Conservation (phyloP, 257 asterid genomes). For the Fraxinus pennsylvanica region DNA sequence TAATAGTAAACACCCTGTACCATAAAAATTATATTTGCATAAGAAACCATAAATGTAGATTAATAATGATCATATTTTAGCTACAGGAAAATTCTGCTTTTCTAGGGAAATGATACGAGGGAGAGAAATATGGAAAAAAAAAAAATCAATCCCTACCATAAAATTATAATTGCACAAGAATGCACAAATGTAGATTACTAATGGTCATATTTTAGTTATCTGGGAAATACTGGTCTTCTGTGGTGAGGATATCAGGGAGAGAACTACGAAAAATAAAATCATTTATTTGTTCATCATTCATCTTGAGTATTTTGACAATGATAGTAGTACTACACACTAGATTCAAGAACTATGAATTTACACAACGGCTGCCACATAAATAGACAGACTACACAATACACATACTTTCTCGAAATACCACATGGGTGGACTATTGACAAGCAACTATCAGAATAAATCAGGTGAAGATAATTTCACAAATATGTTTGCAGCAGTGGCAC, state of each 20-base stretch:
- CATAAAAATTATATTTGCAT: constrained; percentile 50
- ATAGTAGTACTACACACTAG: not conserved
- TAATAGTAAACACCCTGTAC: constrained; percentile 99
- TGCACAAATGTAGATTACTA: constrained; percentile 29
- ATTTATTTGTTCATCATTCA: not conserved
- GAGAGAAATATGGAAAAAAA: constrained; percentile 1
- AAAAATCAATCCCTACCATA: constrained; percentile 54
- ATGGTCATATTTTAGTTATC: constrained; percentile 19
- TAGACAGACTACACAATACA: not conserved
- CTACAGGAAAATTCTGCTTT: constrained; percentile 23
- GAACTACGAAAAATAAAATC: not conserved
- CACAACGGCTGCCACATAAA: constrained; percentile 4
- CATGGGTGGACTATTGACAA: constrained; percentile 3
- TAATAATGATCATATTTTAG: constrained; percentile 23
- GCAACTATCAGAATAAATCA: constrained; percentile 31
- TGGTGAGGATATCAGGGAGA: not conserved
- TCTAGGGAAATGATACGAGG: not conserved
- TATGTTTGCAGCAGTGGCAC: constrained; percentile 40
- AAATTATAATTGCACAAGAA: constrained; percentile 48
- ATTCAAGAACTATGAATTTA: not conserved
- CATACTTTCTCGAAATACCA: constrained; percentile 13
- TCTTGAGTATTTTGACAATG: constrained; percentile 1
- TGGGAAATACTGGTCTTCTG: constrained; percentile 12
- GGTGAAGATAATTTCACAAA: constrained; percentile 23
- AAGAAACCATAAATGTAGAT: constrained; percentile 39